Evolutionary conservation across 352 stramenopile species (phyloP).

Genomic region (Globisporangium middletonii): DNA sequence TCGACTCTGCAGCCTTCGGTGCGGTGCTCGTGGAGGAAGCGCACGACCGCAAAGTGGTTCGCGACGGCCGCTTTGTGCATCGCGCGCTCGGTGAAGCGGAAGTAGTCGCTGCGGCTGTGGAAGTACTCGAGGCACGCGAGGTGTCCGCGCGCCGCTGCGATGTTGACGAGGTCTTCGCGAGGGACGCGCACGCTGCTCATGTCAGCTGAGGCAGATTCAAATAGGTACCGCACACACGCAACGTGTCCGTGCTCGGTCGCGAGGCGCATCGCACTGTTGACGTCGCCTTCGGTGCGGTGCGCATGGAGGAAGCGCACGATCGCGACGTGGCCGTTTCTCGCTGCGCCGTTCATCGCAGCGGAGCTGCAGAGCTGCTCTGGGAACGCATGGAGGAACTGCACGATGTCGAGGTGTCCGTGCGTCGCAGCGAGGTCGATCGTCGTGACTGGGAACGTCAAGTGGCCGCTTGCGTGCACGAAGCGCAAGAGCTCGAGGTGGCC

Average conservation of each 20-base stretch:
- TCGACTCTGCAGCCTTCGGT: constrained; percentile 6
- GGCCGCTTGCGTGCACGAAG: neutral
- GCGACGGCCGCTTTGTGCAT: constrained; percentile 6
- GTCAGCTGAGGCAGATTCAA: too few species aligned
- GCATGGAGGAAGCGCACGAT: neutral
- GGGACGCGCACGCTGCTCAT: neutral
- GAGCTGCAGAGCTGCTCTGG: neutral
- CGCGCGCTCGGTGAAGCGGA: neutral
- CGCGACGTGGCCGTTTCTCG: neutral
- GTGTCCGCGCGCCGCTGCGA: constrained; percentile 1
- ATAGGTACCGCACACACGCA: too few species aligned
- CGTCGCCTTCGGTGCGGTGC: neutral
- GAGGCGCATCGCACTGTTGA: too few species aligned
- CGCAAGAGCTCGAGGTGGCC: constrained; percentile 13
- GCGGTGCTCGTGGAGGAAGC: constrained; percentile 5
- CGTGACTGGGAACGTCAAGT: neutral
- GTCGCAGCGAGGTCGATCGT: too few species aligned
- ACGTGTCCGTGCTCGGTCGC: too few species aligned
- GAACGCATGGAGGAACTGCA: constrained; percentile 11
- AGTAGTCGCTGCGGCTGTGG: neutral
- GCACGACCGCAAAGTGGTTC: constrained; percentile 3
- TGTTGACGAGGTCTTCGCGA: constrained; percentile 1
- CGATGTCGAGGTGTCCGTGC: constrained; percentile 1
- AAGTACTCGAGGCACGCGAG: constrained; percentile 5
- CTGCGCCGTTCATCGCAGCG: neutral